Evolutionary conservation across 2,329 filamentous ascomycete genomes (phyloP).

Genomic region (Microcera coccophila): DNA sequence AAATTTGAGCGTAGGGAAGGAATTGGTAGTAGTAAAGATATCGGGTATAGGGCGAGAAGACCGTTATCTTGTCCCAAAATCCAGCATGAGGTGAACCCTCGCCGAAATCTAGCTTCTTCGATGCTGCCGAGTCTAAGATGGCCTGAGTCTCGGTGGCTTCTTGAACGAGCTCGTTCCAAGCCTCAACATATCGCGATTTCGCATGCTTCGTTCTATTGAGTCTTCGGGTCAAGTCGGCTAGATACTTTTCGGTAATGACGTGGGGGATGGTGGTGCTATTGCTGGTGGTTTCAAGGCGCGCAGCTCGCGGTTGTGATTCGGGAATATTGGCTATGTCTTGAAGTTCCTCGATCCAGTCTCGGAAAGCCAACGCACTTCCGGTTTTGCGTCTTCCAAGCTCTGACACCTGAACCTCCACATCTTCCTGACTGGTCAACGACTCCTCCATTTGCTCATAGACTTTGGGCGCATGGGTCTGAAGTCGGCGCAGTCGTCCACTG

Average conservation of each 20-base stretch:
- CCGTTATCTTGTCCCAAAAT: conserved; percentile 49
- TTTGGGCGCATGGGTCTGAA: conserved; percentile 76
- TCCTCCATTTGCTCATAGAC: conserved; percentile 86
- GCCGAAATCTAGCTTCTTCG: conserved; percentile 75
- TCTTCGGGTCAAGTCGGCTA: conserved; percentile 83
- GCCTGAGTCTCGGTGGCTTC: conserved; percentile 72
- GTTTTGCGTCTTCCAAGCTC: conserved; percentile 79
- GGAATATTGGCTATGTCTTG: conserved; percentile 70
- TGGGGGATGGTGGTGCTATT: conserved; percentile 58
- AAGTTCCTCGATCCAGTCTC: conserved; percentile 95
- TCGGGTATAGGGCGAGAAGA: conserved; percentile 77
- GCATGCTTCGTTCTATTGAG: conserved; percentile 79
- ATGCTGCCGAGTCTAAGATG: conserved; percentile 78
- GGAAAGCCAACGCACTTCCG: conserved; percentile 69
- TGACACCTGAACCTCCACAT: conserved; percentile 74
- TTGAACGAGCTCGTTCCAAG: conserved; percentile 78
- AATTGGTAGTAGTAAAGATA: conserved; percentile 73
- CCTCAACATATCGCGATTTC: conserved; percentile 74
- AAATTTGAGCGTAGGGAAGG: conserved; percentile 63
- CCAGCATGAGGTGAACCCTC: conserved; percentile 52
- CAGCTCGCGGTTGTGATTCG: conserved; percentile 52
- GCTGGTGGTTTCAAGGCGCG: conserved; percentile 40
- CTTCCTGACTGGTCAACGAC: conserved; percentile 72
- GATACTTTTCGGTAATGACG: conserved; percentile 87
- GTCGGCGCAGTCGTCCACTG: conserved; percentile 65